These are phyloP conservation scores for Colletotrichum sidae DNA, from an alignment of 2,329 filamentous ascomycete species.

Conservation along the genomic window DNA sequence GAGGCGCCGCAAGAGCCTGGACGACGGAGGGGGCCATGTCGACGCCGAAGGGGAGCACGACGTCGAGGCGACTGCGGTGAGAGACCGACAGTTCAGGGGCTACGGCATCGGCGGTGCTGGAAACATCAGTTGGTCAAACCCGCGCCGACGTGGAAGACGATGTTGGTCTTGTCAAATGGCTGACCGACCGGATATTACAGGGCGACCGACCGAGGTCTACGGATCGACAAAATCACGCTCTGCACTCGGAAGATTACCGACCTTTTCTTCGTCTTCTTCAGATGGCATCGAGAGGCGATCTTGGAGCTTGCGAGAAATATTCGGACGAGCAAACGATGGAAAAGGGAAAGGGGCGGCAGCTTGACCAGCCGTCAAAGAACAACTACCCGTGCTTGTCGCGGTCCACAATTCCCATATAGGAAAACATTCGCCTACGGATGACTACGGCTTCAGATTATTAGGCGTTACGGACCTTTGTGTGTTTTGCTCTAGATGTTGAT, in stretches of 20 bases:
- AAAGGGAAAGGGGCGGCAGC: conserved; percentile 27
- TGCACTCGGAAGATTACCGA: conserved; percentile 9
- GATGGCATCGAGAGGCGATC: conserved; percentile 15
- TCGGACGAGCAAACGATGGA: conserved; percentile 16
- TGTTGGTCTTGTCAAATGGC: neutral
- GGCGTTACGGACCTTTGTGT: no score
- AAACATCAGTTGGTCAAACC: conserved; percentile 50
- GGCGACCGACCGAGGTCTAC: conserved; percentile 42
- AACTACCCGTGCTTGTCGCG: no score
- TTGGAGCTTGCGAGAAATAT: conserved; percentile 33
- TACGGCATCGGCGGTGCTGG: conserved; percentile 55
- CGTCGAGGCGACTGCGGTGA: conserved; percentile 42
- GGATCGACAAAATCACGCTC: conserved; percentile 34
- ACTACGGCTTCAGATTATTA: no score
- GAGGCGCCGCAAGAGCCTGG: conserved; percentile 38
- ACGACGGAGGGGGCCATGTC: conserved; percentile 34
- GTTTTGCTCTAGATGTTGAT: no score
- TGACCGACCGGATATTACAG: conserved; percentile 15
- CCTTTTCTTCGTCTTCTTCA: conserved; percentile 12
- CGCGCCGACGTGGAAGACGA: neutral
- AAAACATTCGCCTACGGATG: no score
- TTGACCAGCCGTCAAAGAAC: neutral
- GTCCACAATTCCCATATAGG: no score
- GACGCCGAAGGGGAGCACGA: conserved; percentile 42
- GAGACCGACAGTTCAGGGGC: conserved; percentile 48